These are phyloP conservation scores for Leccinum olivaceopallidum DNA, from an alignment of 768 basidiomycete species.

Conservation along the genomic window DNA sequence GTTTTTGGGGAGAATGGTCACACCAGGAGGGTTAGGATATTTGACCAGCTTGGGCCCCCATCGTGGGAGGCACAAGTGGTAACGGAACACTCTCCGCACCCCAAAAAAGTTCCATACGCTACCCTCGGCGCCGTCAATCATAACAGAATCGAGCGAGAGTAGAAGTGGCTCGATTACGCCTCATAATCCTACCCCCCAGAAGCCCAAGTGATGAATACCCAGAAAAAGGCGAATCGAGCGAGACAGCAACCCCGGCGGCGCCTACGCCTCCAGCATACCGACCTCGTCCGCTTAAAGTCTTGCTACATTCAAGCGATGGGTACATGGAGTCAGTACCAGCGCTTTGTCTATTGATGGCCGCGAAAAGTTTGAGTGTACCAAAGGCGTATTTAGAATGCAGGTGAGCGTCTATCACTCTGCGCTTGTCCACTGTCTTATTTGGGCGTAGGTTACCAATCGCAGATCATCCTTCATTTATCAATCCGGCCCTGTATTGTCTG, in stretches of 20 bases:
- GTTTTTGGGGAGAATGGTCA: constrained; percentile 67
- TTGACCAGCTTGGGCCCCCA: constrained; percentile 8
- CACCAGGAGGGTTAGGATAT: constrained; percentile 39
- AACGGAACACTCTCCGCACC: constrained; percentile 13
- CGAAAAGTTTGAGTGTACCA: constrained; percentile 64
- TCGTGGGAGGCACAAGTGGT: not conserved
- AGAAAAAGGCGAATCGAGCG: constrained; percentile 17
- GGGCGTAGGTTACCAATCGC: constrained; percentile 51
- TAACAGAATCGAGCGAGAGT: constrained; percentile 18
- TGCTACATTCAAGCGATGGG: constrained; percentile 83
- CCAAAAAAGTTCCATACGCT: constrained; percentile 8
- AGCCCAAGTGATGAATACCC: constrained; percentile 20
- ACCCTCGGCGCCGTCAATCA: constrained; percentile 20
- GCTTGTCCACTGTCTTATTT: constrained; percentile 4
- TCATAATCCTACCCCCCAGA: constrained; percentile 3
- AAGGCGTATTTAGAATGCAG: constrained; percentile 95
- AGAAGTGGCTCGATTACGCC: constrained; percentile 24
- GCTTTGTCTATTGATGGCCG: constrained; percentile 82
- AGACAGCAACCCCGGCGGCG: constrained; percentile 1
- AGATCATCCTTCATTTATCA: constrained; percentile 93
- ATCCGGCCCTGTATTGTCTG: not conserved
- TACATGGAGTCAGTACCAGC: constrained; percentile 94
- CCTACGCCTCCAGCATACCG: constrained; percentile 33
- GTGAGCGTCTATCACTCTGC: constrained; percentile 14
- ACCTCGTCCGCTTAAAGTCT: constrained; percentile 67